Conservation (phyloP, 164 flowering plant genomes). For the Berberis vulgaris region DNA sequence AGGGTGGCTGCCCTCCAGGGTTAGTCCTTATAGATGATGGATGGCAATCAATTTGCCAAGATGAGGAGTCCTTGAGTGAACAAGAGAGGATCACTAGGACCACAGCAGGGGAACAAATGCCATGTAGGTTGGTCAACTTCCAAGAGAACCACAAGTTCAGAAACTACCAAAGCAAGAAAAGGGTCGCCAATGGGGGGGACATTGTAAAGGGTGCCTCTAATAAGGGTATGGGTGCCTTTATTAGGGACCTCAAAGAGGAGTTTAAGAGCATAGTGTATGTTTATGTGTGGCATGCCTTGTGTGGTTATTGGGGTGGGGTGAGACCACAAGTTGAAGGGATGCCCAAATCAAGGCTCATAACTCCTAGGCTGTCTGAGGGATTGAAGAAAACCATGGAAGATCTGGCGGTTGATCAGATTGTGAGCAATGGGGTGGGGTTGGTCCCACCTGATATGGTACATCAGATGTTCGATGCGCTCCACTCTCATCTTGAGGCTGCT, state of each 20-base stretch:
- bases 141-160: not conserved
- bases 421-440: not conserved
- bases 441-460: not conserved
- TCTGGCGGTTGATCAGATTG: not conserved
- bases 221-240: not conserved
- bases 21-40: no score
- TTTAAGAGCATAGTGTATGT: not conserved
- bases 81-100: slow-evolving; percentile 9
- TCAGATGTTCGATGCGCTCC: not conserved
- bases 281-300: not conserved
- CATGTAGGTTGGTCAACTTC: slow-evolving; percentile 19
- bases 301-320: slow-evolving; percentile 3
- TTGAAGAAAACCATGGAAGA: not conserved
- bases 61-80: slow-evolving; percentile 13
- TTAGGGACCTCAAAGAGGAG: not conserved
- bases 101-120: slow-evolving; percentile 50
- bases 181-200: not conserved
- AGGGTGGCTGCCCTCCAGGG: no score
- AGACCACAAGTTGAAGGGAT: not conserved
- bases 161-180: not conserved
- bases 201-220: not conserved
- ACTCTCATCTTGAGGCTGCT: not conserved
- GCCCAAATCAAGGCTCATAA: not conserved
- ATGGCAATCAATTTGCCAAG: no score
- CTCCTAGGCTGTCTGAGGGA: not conserved